These are phyloP conservation scores for Durio zibethinus DNA, from an alignment of 345 rosid species.

Conservation along the genomic window DNA sequence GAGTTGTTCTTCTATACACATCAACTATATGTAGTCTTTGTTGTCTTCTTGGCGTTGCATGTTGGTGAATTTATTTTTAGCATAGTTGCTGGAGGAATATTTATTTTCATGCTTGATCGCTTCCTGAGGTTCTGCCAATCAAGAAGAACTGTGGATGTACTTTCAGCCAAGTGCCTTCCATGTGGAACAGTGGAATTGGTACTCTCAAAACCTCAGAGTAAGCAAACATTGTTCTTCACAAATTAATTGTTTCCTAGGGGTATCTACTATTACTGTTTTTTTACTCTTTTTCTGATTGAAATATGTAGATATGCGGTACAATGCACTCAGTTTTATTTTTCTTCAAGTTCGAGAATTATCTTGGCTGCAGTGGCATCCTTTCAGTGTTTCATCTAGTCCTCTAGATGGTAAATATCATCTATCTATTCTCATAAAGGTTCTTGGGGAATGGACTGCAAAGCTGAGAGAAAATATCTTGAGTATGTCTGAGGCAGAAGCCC, in stretches of 20 bases:
- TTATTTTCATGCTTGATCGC: slow-evolving; percentile 81
- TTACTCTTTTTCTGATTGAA: not conserved
- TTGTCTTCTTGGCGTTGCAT: slow-evolving; percentile 77
- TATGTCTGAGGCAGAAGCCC: slow-evolving; percentile 32
- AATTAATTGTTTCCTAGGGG: not conserved
- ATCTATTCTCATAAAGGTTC: slow-evolving; percentile 73
- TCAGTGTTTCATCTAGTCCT: slow-evolving; percentile 93
- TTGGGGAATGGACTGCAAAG: slow-evolving; percentile 75
- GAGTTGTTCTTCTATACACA: slow-evolving; percentile 95
- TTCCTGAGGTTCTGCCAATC: slow-evolving; percentile 91
- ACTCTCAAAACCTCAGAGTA: slow-evolving; percentile 75
- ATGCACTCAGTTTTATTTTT: slow-evolving; percentile 83
- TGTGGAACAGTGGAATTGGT: slow-evolving; percentile 77
- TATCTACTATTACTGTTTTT: not conserved
- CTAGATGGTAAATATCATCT: slow-evolving; percentile 64
- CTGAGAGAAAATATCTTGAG: slow-evolving; percentile 46
- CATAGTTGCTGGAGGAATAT: slow-evolving; percentile 74
- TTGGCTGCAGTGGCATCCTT: slow-evolving; percentile 98
- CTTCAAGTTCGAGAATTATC: slow-evolving; percentile 80
- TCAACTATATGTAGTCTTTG: slow-evolving; percentile 74
- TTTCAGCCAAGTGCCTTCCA: slow-evolving; percentile 75
- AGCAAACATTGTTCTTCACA: not conserved
- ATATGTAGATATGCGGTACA: slow-evolving; percentile 58
- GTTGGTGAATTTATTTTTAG: slow-evolving; percentile 72
- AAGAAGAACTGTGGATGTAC: slow-evolving; percentile 53